Evolutionary conservation across 2,329 filamentous ascomycete genomes (phyloP).

Genomic region (Penicillium oxalicum): DNA sequence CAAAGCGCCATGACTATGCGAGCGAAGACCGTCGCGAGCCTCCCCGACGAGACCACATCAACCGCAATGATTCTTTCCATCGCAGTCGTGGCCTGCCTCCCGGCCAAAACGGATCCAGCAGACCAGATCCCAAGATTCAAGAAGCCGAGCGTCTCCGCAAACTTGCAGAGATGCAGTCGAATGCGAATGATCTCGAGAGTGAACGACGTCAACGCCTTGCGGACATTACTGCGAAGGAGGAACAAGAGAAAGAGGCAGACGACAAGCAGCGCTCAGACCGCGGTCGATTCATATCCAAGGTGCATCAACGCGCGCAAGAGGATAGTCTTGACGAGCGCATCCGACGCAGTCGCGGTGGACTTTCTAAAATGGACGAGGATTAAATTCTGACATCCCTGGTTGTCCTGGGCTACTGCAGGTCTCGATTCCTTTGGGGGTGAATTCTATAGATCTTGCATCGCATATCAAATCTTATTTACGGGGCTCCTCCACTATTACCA

Average conservation of each 20-base stretch:
- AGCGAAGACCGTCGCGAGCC: slow-evolving; percentile 16
- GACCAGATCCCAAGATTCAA: slow-evolving; percentile 19
- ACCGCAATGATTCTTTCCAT: slow-evolving; percentile 13
- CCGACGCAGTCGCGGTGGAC: slow-evolving; percentile 29
- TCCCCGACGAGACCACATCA: slow-evolving; percentile 19
- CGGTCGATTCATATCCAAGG: slow-evolving; percentile 29
- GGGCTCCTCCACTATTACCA: no score
- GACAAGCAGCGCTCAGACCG: slow-evolving; percentile 42
- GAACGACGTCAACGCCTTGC: slow-evolving; percentile 64
- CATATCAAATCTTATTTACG: no score
- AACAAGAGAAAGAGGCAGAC: slow-evolving; percentile 59
- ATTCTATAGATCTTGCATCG: no score
- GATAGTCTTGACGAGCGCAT: slow-evolving; percentile 34
- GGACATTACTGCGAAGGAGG: slow-evolving; percentile 61
- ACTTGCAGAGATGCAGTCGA: slow-evolving; percentile 67
- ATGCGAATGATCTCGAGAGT: slow-evolving; percentile 63
- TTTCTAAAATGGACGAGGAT: slow-evolving; percentile 28
- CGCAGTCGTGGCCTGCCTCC: slow-evolving; percentile 14
- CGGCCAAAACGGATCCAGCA: slow-evolving; percentile 10
- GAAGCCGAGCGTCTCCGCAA: slow-evolving; percentile 41
- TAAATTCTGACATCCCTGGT: neutral
- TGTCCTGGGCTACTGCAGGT: neutral
- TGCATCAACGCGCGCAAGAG: slow-evolving; percentile 30
- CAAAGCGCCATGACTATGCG: slow-evolving; percentile 6
- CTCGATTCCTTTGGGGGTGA: no score